phyloP scores from a whole-genome alignment of 2,329 filamentous ascomycete genomes.

The Colletotrichum karsti region DNA sequence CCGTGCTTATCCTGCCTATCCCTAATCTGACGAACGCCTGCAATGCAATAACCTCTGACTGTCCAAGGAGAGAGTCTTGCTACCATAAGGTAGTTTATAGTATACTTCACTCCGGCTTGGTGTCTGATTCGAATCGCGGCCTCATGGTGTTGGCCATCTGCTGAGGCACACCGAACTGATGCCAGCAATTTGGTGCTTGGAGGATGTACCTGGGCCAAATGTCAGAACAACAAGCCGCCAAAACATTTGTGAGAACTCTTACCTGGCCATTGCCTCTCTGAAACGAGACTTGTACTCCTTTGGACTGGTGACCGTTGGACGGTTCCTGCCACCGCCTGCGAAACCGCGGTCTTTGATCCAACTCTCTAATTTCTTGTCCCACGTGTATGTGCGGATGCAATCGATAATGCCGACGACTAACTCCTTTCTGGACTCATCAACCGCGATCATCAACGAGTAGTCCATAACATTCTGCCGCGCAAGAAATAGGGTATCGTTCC shows the following conservation, averaged over 20 bases:
- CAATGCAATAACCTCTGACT: conserved; percentile 12
- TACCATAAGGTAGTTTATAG: too few species aligned
- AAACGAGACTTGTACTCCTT: conserved; percentile 98
- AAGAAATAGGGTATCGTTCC: conserved; percentile 97
- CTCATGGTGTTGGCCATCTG: conserved; percentile 22
- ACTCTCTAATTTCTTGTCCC: conserved; percentile 99
- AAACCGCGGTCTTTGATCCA: conserved; percentile 99
- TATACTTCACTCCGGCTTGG: conserved; percentile 11
- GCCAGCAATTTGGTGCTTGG: conserved; percentile 80
- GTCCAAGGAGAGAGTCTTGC: too few species aligned
- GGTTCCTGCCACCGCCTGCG: conserved; percentile 77
- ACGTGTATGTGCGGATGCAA: conserved; percentile 97
- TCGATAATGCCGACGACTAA: conserved; percentile 98
- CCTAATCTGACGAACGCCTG: not conserved
- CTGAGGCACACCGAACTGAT: conserved; percentile 63
- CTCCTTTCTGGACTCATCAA: conserved; percentile 89
- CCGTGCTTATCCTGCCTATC: not conserved
- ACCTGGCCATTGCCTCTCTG: conserved; percentile 94
- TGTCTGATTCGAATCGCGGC: conserved; percentile 28
- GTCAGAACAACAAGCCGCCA: conserved; percentile 8
- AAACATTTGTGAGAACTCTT: conserved; percentile 48
- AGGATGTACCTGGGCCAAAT: conserved; percentile 68
- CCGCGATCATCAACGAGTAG: conserved; percentile 97
- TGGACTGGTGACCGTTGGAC: conserved; percentile 94
- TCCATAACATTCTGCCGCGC: conserved; percentile 98